Evolutionary conservation across 2,329 filamentous ascomycete genomes (phyloP).

Genomic region (Sclerotiophoma versabilis): DNA sequence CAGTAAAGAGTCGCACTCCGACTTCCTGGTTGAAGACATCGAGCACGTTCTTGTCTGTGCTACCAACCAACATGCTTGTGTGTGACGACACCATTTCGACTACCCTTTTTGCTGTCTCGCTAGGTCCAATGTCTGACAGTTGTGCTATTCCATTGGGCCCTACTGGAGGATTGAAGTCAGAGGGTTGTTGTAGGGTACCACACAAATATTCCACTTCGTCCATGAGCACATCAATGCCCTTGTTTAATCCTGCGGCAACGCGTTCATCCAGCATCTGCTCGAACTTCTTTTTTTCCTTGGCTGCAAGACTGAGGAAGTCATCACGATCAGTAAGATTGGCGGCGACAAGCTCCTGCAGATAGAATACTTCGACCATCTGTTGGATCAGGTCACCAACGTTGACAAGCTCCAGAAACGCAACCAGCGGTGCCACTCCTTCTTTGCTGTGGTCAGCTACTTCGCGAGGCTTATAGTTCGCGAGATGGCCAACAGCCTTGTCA

Average conservation of each 20-base stretch:
- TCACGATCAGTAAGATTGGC: slow-evolving; percentile 87
- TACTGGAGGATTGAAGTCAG: slow-evolving; percentile 83
- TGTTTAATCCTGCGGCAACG: slow-evolving; percentile 93
- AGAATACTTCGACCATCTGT: slow-evolving; percentile 99
- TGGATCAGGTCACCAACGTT: slow-evolving; percentile 98
- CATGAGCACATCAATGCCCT: slow-evolving; percentile 98
- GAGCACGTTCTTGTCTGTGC: slow-evolving; percentile 96
- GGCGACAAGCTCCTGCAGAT: slow-evolving; percentile 88
- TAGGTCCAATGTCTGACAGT: slow-evolving; percentile 72
- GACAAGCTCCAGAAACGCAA: slow-evolving; percentile 95
- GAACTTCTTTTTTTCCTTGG: slow-evolving; percentile 96
- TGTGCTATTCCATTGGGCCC: slow-evolving; percentile 43
- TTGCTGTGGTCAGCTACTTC: slow-evolving; percentile 76
- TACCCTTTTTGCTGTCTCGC: slow-evolving; percentile 77
- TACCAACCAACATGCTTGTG: slow-evolving; percentile 90
- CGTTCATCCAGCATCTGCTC: slow-evolving; percentile 98
- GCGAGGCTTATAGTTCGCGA: slow-evolving; percentile 89
- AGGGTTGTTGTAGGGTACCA: slow-evolving; percentile 82
- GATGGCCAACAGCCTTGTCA: slow-evolving; percentile 87
- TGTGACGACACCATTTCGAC: slow-evolving; percentile 87
- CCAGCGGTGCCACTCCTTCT: slow-evolving; percentile 83
- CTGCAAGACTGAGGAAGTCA: slow-evolving; percentile 91
- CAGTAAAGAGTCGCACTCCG: slow-evolving; percentile 87
- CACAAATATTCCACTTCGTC: slow-evolving; percentile 97
- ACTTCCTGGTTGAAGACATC: slow-evolving; percentile 99